phyloP scores from a whole-genome alignment of 768 basidiomycete species.

The Pulveroboletus sp. region DNA sequence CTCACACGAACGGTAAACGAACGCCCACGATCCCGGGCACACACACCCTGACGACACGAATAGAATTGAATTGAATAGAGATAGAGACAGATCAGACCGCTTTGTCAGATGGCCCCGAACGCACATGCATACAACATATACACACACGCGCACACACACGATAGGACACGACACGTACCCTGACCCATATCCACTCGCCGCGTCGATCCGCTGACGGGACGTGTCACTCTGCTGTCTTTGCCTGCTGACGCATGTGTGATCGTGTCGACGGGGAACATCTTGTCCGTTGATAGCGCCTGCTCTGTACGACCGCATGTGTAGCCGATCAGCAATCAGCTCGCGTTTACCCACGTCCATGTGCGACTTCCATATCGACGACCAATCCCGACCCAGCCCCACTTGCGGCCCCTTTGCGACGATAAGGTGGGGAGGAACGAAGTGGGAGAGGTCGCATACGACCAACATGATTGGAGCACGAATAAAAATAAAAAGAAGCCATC shows the following conservation, averaged over 20 bases:
- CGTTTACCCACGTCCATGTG: background rate
- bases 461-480: background rate
- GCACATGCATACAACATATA: too few species aligned
- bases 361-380: too few species aligned
- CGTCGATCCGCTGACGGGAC: too few species aligned
- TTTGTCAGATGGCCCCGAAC: too few species aligned
- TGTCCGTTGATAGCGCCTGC: constrained; percentile 37
- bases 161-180: too few species aligned
- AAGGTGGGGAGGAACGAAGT: background rate
- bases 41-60: constrained; percentile 1
- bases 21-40: background rate
- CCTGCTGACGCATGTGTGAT: constrained; percentile 41
- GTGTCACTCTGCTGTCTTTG: too few species aligned
- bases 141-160: too few species aligned
- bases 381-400: background rate
- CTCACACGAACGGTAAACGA: background rate
- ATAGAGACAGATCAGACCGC: too few species aligned
- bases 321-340: background rate
- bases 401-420: constrained; percentile 13
- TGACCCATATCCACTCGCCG: too few species aligned
- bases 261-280: constrained; percentile 49
- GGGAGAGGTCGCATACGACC: too few species aligned
- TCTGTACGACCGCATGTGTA: background rate
- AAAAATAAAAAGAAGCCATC: background rate
- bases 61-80: too few species aligned